phyloP scores from a whole-genome alignment of 2,329 filamentous ascomycete species.

The Trichoderma atroviride region DNA sequence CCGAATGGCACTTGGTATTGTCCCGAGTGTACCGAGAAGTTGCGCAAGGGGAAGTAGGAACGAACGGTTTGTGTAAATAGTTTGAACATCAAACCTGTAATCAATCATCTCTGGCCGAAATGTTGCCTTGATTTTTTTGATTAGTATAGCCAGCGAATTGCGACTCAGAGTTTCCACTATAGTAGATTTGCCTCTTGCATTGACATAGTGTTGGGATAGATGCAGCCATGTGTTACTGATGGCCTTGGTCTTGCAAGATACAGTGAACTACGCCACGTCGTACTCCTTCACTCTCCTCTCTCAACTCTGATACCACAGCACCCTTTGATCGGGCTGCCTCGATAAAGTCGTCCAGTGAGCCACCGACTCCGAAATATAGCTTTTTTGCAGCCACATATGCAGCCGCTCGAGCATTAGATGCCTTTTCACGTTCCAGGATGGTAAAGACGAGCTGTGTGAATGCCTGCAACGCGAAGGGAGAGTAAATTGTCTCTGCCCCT shows the following conservation, averaged over 20 bases:
- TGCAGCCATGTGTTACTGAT: background rate
- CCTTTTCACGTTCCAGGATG: constrained; percentile 54
- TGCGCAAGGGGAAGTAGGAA: constrained; percentile 41
- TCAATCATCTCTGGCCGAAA: background rate
- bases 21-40: constrained; percentile 60
- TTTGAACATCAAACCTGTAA: background rate
- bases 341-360: constrained; percentile 76
- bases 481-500: constrained; percentile 83
- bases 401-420: constrained; percentile 50
- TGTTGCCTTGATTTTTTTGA: background rate
- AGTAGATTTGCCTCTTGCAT: background rate
- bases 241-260: constrained; percentile 35
- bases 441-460: constrained; percentile 69
- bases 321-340: constrained; percentile 54
- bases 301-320: constrained; percentile 51
- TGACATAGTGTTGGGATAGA: background rate
- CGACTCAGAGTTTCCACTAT: background rate
- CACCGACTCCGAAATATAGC: constrained; percentile 83
- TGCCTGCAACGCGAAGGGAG: constrained; percentile 66
- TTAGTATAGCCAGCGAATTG: background rate
- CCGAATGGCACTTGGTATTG: constrained; percentile 71
- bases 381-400: constrained; percentile 75
- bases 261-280: constrained; percentile 63
- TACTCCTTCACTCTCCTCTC: constrained; percentile 64
- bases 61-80: background rate